Evolutionary conservation across 2,329 filamentous ascomycete genomes (phyloP).

Genomic region (Pestalotiopsis sp.): DNA sequence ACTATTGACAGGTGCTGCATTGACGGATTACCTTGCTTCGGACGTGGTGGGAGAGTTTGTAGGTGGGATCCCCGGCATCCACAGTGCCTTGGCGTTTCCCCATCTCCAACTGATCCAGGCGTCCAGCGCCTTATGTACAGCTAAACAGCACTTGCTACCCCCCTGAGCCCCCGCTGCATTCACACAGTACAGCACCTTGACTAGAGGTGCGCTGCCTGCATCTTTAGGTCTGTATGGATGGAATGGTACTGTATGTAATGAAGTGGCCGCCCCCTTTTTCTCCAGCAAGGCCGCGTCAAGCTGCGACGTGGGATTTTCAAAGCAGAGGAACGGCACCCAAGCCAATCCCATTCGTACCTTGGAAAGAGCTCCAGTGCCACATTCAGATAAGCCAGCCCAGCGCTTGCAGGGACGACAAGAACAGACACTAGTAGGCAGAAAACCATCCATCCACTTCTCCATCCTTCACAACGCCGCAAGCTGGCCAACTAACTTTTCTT

Average conservation of each 20-base stretch:
- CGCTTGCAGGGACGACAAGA: not conserved
- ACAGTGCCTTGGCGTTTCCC: not conserved
- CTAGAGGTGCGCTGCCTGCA: not conserved
- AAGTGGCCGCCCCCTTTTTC: slow-evolving; percentile 1
- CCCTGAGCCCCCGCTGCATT: not conserved
- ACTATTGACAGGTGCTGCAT: not conserved
- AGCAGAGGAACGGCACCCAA: not conserved
- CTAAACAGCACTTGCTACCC: not conserved
- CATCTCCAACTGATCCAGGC: not conserved
- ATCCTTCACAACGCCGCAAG: not conserved
- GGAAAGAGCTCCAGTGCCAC: slow-evolving; percentile 2
- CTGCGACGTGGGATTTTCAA: slow-evolving; percentile 11
- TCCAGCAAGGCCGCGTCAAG: slow-evolving; percentile 7
- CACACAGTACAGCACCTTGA: not conserved
- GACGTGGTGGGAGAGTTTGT: not conserved
- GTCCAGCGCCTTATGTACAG: not conserved
- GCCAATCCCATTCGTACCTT: not conserved
- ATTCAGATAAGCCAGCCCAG: not conserved
- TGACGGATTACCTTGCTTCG: not conserved
- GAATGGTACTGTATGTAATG: not conserved
- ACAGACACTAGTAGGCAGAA: not conserved
- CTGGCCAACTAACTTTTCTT: not conserved
- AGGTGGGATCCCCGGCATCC: not conserved
- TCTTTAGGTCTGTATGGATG: not conserved
- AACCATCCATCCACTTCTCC: not conserved